phyloP scores from a whole-genome alignment of 352 stramenopile species.

The Saprolegnia parasitica region DNA sequence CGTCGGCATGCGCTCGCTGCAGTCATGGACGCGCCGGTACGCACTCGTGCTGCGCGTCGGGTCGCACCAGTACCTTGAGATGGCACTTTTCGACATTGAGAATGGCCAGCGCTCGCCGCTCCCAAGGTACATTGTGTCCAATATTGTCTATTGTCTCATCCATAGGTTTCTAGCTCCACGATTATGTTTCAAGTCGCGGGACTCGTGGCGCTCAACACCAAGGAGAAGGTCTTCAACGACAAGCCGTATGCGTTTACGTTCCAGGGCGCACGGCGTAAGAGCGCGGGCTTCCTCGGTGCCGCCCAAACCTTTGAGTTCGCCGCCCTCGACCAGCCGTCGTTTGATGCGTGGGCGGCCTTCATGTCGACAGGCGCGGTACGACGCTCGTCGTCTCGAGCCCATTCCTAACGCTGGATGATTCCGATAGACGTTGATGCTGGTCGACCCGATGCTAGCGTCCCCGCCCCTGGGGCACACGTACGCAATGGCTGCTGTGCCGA shows the following conservation, averaged over 20 bases:
- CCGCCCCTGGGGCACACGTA: too few relatives aligned
- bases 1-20: conserved; percentile 59
- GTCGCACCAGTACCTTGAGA: conserved; percentile 55
- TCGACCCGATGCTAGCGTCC: neutral
- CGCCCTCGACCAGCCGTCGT: conserved; percentile 29
- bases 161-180: conserved; percentile 21
- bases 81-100: conserved; percentile 46
- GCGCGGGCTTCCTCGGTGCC: neutral
- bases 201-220: conserved; percentile 14
- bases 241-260: conserved; percentile 26
- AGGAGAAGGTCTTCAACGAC: conserved; percentile 30
- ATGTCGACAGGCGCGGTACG: conserved; percentile 2
- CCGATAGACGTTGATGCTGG: conserved; percentile 13
- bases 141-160: neutral
- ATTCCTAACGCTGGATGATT: conserved; percentile 29
- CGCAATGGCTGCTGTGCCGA: neutral
- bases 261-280: conserved; percentile 30
- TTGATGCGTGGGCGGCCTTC: conserved; percentile 13
- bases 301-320: conserved; percentile 16
- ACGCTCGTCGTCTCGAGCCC: conserved; percentile 3
- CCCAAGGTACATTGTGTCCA: conserved; percentile 3
- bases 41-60: conserved; percentile 47
- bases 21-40: conserved; percentile 79
- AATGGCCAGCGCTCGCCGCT: neutral
- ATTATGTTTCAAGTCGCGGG: conserved; percentile 12